Evolutionary conservation across 2,329 filamentous ascomycete species (phyloP).

Genomic region (Pseudogymnoascus sp.): DNA sequence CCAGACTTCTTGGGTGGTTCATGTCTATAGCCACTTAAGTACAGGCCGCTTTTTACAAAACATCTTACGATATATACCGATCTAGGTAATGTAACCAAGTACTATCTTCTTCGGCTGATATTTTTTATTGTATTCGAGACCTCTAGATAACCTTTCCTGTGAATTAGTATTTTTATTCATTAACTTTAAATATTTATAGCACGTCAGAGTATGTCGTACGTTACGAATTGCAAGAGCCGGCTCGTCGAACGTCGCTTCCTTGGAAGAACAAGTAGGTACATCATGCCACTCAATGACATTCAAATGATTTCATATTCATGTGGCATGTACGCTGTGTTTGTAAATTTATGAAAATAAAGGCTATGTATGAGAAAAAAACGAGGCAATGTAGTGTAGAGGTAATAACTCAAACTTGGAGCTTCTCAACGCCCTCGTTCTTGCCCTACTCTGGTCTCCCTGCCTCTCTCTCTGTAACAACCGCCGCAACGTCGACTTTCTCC

Average conservation of each 20-base stretch:
- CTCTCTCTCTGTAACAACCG: not conserved
- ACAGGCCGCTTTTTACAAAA: too few relatives aligned
- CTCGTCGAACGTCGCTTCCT: not conserved
- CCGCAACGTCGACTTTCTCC: not conserved
- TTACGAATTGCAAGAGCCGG: slow-evolving; percentile 17
- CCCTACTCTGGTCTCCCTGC: not conserved
- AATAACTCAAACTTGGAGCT: not conserved
- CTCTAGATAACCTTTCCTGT: too few relatives aligned
- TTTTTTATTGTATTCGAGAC: too few relatives aligned
- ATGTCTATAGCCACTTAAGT: too few relatives aligned
- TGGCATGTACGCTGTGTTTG: not conserved
- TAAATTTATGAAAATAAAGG: not conserved
- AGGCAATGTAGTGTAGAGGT: not conserved
- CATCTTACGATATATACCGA: too few relatives aligned
- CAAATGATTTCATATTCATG: not conserved
- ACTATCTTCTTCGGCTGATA: too few relatives aligned
- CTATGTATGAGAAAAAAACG: not conserved
- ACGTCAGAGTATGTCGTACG: too few relatives aligned
- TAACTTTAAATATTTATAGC: too few relatives aligned
- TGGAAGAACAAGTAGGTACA: slow-evolving; percentile 19
- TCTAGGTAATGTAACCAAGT: too few relatives aligned
- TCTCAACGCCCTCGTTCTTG: not conserved
- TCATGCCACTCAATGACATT: slow-evolving; percentile 12
- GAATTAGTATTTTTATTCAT: too few relatives aligned
- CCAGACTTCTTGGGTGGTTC: too few relatives aligned